Percentiles rank a stretch among this genome's conserved stretches.
Evolutionary conservation across 2,329 filamentous ascomycete species (phyloP).

Genomic region (Endoconidiophora polonica): DNA sequence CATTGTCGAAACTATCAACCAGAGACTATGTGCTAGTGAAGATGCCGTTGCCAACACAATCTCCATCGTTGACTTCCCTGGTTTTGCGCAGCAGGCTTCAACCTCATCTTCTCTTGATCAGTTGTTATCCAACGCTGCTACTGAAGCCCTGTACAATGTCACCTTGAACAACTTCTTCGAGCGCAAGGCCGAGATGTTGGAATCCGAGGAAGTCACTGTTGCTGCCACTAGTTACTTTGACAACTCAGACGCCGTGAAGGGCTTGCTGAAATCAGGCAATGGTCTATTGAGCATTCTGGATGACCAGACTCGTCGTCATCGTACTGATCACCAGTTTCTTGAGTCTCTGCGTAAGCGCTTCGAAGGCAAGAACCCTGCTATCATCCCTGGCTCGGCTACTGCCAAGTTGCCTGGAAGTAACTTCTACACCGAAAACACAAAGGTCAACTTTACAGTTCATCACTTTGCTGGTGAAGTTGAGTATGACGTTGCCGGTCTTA

Average conservation of each 20-base stretch:
- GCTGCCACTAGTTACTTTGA: conserved; percentile 93
- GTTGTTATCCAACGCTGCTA: conserved; percentile 84
- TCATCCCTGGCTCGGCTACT: conserved; percentile 58
- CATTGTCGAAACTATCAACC: conserved; percentile 84
- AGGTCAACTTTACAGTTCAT: conserved; percentile 73
- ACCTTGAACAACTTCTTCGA: conserved; percentile 94
- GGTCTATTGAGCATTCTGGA: conserved; percentile 87
- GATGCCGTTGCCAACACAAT: conserved; percentile 85
- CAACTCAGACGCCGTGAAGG: conserved; percentile 86
- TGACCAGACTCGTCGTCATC: conserved; percentile 81
- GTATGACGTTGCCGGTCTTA: conserved; percentile 68
- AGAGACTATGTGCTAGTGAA: conserved; percentile 71
- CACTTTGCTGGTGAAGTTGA: conserved; percentile 96
- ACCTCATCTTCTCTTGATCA: conserved; percentile 82
- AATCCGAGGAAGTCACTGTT: conserved; percentile 83
- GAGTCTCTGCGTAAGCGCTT: conserved; percentile 88
- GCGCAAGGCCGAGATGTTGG: conserved; percentile 78
- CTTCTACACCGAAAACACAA: conserved; percentile 66
- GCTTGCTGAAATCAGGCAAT: conserved; percentile 80
- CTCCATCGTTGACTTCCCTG: conserved; percentile 90
- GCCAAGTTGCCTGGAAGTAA: conserved; percentile 74
- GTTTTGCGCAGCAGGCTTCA: conserved; percentile 70
- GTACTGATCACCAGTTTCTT: conserved; percentile 75
- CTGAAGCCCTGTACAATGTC: conserved; percentile 82
- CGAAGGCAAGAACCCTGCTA: conserved; percentile 83